These are phyloP conservation scores for Xylaria sp. DNA, from an alignment of 2,329 filamentous ascomycete species.

Conservation along the genomic window DNA sequence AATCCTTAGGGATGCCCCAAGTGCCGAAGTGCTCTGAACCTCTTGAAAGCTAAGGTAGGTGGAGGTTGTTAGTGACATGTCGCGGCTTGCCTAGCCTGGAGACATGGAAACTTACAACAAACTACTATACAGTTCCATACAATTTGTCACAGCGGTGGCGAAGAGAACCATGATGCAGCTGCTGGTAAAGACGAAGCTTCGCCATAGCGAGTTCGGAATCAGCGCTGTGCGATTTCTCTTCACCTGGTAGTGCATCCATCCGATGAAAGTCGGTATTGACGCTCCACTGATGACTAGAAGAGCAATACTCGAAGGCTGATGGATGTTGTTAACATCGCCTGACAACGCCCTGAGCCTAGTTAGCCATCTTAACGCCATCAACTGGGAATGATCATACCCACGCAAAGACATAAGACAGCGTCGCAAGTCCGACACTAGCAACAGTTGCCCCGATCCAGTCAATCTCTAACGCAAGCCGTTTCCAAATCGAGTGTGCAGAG, in stretches of 20 bases:
- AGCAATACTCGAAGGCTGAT: conserved; percentile 47
- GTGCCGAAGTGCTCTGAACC: conserved; percentile 50
- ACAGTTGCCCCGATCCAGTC: conserved; percentile 21
- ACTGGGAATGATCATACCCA: neutral
- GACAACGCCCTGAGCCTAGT: neutral
- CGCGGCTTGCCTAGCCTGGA: conserved; percentile 48
- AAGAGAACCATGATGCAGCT: conserved; percentile 21
- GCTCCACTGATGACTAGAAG: conserved; percentile 57
- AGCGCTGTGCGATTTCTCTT: conserved; percentile 52
- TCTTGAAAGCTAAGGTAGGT: conserved; percentile 52
- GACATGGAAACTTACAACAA: conserved; percentile 46
- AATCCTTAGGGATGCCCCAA: conserved; percentile 56
- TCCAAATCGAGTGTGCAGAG: neutral
- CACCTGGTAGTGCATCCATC: conserved; percentile 54
- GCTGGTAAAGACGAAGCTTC: conserved; percentile 49
- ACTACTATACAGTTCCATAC: conserved; percentile 15
- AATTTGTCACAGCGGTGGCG: conserved; percentile 10
- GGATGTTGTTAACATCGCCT: conserved; percentile 11
- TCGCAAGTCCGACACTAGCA: conserved; percentile 15
- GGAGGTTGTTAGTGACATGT: neutral
- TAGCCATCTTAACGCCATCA: neutral
- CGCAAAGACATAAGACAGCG: conserved; percentile 22
- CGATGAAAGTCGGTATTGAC: conserved; percentile 61
- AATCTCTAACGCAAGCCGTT: conserved; percentile 10
- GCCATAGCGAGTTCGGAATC: conserved; percentile 68